phyloP scores from a whole-genome alignment of 2,329 filamentous ascomycete genomes.

The Simplicillium aogashimaense region DNA sequence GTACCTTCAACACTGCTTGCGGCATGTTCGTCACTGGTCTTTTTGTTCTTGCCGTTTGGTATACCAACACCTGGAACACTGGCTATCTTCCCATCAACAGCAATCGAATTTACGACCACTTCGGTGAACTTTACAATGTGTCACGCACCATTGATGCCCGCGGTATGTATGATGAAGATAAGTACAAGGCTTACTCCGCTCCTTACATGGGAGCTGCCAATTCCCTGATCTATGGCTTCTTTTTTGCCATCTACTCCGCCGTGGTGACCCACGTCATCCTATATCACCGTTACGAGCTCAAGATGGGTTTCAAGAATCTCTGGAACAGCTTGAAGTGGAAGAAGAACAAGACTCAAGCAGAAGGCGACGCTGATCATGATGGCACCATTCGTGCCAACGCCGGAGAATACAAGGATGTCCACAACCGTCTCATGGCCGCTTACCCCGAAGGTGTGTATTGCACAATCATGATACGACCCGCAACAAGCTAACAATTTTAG shows the following conservation, averaged over 20 bases:
- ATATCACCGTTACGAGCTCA: constrained; percentile 19
- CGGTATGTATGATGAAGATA: constrained; percentile 37
- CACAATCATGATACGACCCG: background rate
- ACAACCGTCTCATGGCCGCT: constrained; percentile 20
- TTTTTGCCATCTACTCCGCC: constrained; percentile 18
- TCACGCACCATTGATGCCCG: constrained; percentile 37
- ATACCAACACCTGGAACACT: constrained; percentile 33
- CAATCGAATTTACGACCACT: constrained; percentile 47
- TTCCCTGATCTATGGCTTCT: constrained; percentile 19
- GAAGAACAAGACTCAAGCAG: constrained; percentile 8
- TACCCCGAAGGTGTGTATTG: constrained; percentile 16
- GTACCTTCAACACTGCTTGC: constrained; percentile 15
- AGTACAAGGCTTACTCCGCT: constrained; percentile 37
- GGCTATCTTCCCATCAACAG: constrained; percentile 47
- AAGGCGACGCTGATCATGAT: constrained; percentile 3
- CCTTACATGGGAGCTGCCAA: constrained; percentile 13
- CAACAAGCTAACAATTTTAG: constrained; percentile 4
- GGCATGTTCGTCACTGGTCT: constrained; percentile 40
- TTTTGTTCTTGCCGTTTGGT: constrained; percentile 35
- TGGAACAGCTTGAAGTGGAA: constrained; percentile 14
- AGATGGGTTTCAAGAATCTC: constrained; percentile 13
- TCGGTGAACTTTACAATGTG: constrained; percentile 39
- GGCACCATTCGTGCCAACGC: constrained; percentile 17
- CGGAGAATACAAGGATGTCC: constrained; percentile 21
- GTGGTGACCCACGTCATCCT: constrained; percentile 18